Base-by-base conservation (phyloP, 306 rosid species). In the Albizia julibrissin region DNA sequence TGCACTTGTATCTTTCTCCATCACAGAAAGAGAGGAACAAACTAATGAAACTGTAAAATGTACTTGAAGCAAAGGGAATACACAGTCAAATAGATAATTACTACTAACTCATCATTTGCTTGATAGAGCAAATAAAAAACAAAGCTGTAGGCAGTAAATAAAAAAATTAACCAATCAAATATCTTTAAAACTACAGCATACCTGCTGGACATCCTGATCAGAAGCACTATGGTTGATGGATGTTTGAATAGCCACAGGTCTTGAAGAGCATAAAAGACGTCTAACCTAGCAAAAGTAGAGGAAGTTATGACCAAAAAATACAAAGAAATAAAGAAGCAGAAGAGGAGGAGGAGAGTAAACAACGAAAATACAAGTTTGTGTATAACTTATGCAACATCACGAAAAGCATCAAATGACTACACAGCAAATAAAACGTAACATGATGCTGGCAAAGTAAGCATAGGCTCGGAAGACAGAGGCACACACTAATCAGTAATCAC, bases 181-280 rank as follows among this genome's bases (percentile, higher is more conserved):
- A 67, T 70, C 47, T 44, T 27, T 3, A 70, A 68, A 86, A 83
- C 75, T 24, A 44, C 56, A 77, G 49, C 82, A 77, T 79, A 95
- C 99, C 98, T 95, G 99, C 75, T 95, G 99, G 82, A 95, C 90
- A 82, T 95, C 99, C 90, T 95, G 99, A 85, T 95, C 99, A 33
- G 97, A 87, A 72, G 92, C 97, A 89, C 93, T 88, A 79, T 94
- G 99, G 86, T 91, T 91, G 72, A 82, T 89, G 84, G 98, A 88
- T 81, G 95, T 93, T 88, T 93, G 98, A 88, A 95, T 91, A 73
- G 98, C 94, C 89, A 93, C 97, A 49, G 99, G 99, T 85, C 97
- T 93, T 77, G 99, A 90, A 49, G 99, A 93, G 89, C 99, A 91
- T 82, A 95, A 79, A 86, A 93, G 94, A 74, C 99, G 91, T 83